Percentiles rank a stretch among this genome's conserved stretches.
These are phyloP conservation scores for Dothideomycetes sp. DNA, from an alignment of 2,329 filamentous ascomycete species.

Conservation along the genomic window DNA sequence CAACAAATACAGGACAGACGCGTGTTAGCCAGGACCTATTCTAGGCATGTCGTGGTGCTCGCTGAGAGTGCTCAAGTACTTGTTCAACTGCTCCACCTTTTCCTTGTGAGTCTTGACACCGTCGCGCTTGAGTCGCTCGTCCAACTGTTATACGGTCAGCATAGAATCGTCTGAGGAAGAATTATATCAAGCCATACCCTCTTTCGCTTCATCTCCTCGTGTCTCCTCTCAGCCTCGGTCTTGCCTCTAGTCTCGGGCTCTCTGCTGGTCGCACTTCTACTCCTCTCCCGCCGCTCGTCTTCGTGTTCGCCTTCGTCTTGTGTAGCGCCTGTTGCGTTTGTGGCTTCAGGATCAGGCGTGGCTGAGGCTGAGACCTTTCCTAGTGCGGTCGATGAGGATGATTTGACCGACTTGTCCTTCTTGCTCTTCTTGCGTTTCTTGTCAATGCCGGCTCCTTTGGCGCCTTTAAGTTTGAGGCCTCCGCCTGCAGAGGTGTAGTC, in stretches of 20 bases:
- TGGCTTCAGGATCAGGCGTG: constrained; percentile 2
- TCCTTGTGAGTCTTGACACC: constrained; percentile 88
- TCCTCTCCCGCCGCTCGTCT: constrained; percentile 3
- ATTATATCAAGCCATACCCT: constrained; percentile 46
- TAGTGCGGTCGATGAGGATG: constrained; percentile 5
- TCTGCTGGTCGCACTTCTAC: constrained; percentile 7
- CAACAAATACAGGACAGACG: background rate
- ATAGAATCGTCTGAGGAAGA: background rate
- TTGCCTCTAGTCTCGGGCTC: constrained; percentile 36
- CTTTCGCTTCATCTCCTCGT: constrained; percentile 73
- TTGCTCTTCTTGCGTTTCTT: constrained; percentile 54
- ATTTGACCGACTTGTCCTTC: constrained; percentile 20
- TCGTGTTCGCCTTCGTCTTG: constrained; percentile 1
- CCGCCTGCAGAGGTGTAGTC: constrained; percentile 65
- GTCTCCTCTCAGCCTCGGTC: constrained; percentile 71
- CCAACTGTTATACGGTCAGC: constrained; percentile 44
- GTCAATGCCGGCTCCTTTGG: constrained; percentile 49
- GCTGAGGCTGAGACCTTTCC: constrained; percentile 13
- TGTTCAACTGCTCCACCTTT: constrained; percentile 88
- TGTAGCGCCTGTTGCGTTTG: background rate
- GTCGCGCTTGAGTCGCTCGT: constrained; percentile 71
- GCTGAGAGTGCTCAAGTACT: constrained; percentile 79
- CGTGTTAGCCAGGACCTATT: constrained; percentile 46
- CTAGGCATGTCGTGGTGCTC: constrained; percentile 93
- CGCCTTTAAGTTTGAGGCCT: constrained; percentile 77